These are phyloP conservation scores for Termitomyces sp. DNA, from an alignment of 768 basidiomycete species.

Conservation along the genomic window DNA sequence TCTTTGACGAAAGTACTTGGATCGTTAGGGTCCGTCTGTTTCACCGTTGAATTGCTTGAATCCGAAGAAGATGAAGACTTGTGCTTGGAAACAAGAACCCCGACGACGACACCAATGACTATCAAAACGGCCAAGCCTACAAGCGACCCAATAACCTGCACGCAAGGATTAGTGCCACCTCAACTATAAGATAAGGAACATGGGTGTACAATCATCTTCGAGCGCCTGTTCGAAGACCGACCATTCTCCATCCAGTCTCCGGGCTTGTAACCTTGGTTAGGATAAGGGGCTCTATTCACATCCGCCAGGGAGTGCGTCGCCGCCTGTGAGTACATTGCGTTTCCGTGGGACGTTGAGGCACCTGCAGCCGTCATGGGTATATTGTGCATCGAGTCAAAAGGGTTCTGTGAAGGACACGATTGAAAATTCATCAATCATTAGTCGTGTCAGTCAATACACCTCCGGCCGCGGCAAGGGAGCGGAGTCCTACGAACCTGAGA, in stretches of 20 bases:
- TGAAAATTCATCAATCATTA: not conserved
- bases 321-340: constrained; percentile 15
- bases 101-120: constrained; percentile 45
- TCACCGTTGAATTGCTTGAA: constrained; percentile 4
- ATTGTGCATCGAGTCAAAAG: constrained; percentile 14
- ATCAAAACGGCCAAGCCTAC: constrained; percentile 31
- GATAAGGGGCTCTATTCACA: constrained; percentile 4
- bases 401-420: constrained; percentile 9
- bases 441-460: not conserved
- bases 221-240: constrained; percentile 11
- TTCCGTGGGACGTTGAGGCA: constrained; percentile 4
- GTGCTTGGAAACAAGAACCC: constrained; percentile 45
- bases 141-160: constrained; percentile 42
- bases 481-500: constrained; percentile 8
- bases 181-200: not conserved
- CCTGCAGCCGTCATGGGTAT: constrained; percentile 14
- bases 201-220: constrained; percentile 18
- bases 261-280: constrained; percentile 11
- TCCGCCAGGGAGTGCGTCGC: constrained; percentile 11
- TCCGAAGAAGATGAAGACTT: constrained; percentile 18
- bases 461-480: not conserved
- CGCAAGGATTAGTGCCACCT: not conserved
- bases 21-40: constrained; percentile 45
- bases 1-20: constrained; percentile 77
- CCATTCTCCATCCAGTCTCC: constrained; percentile 15